A percentile compares a stretch with the other conserved stretches of the same genome.
phyloP scores from a whole-genome alignment of 352 stramenopile genomes.

The Pythium plurisporium region DNA sequence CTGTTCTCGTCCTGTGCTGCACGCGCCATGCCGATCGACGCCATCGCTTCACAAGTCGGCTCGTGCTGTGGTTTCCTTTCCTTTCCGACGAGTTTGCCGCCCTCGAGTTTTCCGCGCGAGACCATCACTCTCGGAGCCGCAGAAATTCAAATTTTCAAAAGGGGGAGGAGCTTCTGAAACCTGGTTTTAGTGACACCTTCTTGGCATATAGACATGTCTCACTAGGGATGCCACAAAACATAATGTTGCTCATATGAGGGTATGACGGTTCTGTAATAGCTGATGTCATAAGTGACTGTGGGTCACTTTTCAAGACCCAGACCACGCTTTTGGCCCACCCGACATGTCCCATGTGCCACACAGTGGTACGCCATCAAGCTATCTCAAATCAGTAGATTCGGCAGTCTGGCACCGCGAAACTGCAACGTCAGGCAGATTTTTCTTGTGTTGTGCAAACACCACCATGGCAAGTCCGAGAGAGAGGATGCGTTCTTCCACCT shows the following conservation, averaged over 20 bases:
- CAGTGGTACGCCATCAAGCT: neutral
- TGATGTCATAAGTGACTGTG: slow-evolving; percentile 15
- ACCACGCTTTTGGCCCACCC: slow-evolving; percentile 6
- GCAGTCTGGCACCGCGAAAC: no score
- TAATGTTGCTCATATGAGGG: slow-evolving; percentile 4
- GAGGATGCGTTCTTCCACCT: neutral
- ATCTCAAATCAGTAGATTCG: slow-evolving; percentile 13
- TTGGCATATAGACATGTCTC: neutral
- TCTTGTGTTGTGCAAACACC: slow-evolving; percentile 28
- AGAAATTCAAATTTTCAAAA: slow-evolving; percentile 20
- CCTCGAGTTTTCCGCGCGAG: slow-evolving; percentile 5
- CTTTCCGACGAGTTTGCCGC: neutral
- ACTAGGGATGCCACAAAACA: neutral
- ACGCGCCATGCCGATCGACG: slow-evolving; percentile 12
- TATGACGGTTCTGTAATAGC: neutral
- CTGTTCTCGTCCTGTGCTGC: slow-evolving; percentile 22
- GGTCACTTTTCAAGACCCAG: neutral
- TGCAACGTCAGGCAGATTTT: slow-evolving; percentile 12
- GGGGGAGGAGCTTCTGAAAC: neutral
- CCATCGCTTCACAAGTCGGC: slow-evolving; percentile 2
- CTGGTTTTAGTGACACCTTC: neutral
- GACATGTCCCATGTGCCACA: slow-evolving; percentile 9
- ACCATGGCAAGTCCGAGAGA: no score
- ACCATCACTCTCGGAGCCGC: slow-evolving; percentile 13
- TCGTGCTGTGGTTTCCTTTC: neutral